Evolutionary conservation across 805 yeast genomes (phyloP).

Genomic region (Lachancea mirantina): DNA sequence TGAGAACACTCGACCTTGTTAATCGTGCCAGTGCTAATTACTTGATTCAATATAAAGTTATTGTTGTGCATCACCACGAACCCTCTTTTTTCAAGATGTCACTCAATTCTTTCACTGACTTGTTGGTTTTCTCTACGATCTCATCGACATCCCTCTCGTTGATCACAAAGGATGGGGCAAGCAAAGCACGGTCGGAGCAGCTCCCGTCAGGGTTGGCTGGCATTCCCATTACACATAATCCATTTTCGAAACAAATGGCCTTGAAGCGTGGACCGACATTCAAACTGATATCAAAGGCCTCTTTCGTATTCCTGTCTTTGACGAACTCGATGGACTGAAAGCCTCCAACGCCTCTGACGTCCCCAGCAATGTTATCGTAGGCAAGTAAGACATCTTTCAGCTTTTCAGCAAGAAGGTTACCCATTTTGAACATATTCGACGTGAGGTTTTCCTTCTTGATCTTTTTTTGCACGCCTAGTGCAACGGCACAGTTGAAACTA

Average conservation of each 20-base stretch:
- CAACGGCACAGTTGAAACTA: constrained; percentile 41
- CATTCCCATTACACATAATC: constrained; percentile 42
- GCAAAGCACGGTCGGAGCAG: constrained; percentile 39
- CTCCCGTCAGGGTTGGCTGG: constrained; percentile 37
- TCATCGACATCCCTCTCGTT: constrained; percentile 38
- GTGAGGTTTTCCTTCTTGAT: constrained; percentile 31
- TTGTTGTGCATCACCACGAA: background rate
- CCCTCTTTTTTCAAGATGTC: constrained; percentile 17
- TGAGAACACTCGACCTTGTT: too few relatives aligned
- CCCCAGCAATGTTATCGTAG: constrained; percentile 42
- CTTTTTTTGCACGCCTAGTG: constrained; percentile 41
- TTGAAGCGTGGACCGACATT: constrained; percentile 34
- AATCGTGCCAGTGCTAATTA: too few relatives aligned
- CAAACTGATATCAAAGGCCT: constrained; percentile 36
- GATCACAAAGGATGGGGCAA: constrained; percentile 42
- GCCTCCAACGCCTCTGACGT: constrained; percentile 57
- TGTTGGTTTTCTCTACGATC: constrained; percentile 35
- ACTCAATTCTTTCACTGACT: constrained; percentile 34
- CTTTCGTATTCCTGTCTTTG: constrained; percentile 44
- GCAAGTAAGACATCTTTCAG: constrained; percentile 31
- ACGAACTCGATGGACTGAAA: constrained; percentile 55
- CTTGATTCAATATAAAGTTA: too few relatives aligned
- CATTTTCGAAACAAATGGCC: constrained; percentile 36
- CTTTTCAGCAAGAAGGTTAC: constrained; percentile 36
- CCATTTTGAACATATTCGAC: constrained; percentile 38